phyloP scores from a whole-genome alignment of 106 monocot species.

The Iris macrosiphon region DNA sequence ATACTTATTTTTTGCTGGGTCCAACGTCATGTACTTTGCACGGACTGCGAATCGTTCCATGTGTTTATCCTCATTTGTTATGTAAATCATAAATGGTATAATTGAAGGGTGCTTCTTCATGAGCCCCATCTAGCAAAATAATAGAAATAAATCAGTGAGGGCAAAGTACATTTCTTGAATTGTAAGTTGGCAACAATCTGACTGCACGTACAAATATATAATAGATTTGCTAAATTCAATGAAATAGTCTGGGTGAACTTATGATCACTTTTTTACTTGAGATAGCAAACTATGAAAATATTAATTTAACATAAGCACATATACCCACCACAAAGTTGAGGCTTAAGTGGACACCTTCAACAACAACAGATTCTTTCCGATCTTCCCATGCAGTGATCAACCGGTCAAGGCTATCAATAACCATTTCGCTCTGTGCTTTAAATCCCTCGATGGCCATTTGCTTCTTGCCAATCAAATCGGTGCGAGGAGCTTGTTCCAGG shows the following conservation, averaged over 20 bases:
- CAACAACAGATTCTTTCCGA: constrained; percentile 85
- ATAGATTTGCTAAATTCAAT: no score
- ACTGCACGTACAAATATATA: no score
- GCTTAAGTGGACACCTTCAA: constrained; percentile 96
- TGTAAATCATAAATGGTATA: constrained; percentile 88
- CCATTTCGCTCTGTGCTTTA: constrained; percentile 98
- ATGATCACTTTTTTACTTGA: constrained; percentile 66
- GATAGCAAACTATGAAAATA: constrained; percentile 62
- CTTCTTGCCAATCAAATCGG: constrained; percentile 49
- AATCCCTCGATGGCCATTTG: constrained; percentile 79
- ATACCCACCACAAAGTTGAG: constrained; percentile 91
- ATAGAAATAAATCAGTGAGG: background rate
- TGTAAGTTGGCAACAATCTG: no score
- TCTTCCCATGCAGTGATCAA: constrained; percentile 96
- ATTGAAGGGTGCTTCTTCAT: constrained; percentile 98
- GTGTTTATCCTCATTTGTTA: constrained; percentile 84
- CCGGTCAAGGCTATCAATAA: constrained; percentile 92
- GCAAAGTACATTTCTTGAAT: no score
- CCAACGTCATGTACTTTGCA: constrained; percentile 96
- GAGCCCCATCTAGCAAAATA: constrained; percentile 67
- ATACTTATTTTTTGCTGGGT: constrained; percentile 90
- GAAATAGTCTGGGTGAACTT: constrained; percentile 65
- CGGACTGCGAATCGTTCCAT: constrained; percentile 91
- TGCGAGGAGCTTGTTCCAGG: constrained; percentile 3
- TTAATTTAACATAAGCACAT: no score